A percentile compares a stretch with the other conserved stretches of the same genome.
Evolutionary conservation across 225 moss, liverwort and hornwort genomes (phyloP).

Genomic region (Bryum argenteum): DNA sequence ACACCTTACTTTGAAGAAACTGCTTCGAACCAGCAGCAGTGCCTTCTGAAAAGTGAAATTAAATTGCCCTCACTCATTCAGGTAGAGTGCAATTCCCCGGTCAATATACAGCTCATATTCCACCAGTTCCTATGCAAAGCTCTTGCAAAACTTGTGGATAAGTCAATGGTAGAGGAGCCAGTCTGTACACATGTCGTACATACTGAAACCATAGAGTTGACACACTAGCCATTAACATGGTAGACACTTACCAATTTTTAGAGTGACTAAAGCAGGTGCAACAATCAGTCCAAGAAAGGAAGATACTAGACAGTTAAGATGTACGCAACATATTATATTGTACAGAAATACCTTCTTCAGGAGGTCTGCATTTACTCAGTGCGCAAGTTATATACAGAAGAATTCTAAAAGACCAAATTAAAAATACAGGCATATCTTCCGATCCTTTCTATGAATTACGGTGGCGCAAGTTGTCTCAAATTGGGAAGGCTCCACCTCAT

Average conservation of each 20-base stretch:
- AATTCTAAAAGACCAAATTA: slow-evolving; percentile 2
- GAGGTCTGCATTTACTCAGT: too few relatives aligned
- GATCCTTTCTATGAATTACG: background rate
- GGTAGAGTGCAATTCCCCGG: slow-evolving; percentile 2
- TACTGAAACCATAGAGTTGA: too few relatives aligned
- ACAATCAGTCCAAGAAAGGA: too few relatives aligned
- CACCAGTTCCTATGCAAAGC: background rate
- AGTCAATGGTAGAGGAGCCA: too few relatives aligned
- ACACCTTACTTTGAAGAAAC: slow-evolving; percentile 46
- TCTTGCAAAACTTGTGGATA: too few relatives aligned
- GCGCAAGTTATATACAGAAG: background rate
- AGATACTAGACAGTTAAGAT: too few relatives aligned
- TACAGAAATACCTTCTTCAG: too few relatives aligned
- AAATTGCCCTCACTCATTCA: slow-evolving; percentile 1
- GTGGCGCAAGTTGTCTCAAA: slow-evolving; percentile 7
- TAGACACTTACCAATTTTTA: too few relatives aligned
- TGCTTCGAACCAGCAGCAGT: slow-evolving; percentile 25
- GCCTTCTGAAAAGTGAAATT: slow-evolving; percentile 17
- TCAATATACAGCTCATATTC: background rate
- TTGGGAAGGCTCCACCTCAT: slow-evolving; percentile 20
- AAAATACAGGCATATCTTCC: background rate
- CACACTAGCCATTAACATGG: too few relatives aligned
- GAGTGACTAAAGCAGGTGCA: too few relatives aligned
- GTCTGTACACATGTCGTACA: too few relatives aligned
- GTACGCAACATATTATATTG: too few relatives aligned